A percentile compares a stretch with the other conserved stretches of the same genome.
Evolutionary conservation across 331 rosid species (phyloP).

Genomic region (Acacia concinna): DNA sequence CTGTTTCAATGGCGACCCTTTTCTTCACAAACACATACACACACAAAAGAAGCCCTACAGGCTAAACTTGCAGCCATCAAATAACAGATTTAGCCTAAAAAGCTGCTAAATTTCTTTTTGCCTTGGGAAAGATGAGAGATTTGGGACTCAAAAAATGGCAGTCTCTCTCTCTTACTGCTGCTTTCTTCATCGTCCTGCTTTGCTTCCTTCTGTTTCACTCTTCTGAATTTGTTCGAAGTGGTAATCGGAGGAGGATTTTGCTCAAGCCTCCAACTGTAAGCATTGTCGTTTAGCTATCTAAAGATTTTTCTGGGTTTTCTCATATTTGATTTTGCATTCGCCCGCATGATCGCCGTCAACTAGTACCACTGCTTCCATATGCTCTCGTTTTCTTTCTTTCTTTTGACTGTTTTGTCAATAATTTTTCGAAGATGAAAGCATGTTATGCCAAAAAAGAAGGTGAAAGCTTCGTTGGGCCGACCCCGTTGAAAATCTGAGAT

Average conservation of each 20-base stretch:
- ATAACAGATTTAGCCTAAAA: background rate
- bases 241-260: background rate
- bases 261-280: constrained; percentile 22
- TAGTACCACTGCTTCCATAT: background rate
- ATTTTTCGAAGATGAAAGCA: background rate
- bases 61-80: constrained; percentile 1
- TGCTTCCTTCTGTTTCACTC: constrained; percentile 21
- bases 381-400: background rate
- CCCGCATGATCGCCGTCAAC: background rate
- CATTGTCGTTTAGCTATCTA: background rate
- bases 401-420: background rate
- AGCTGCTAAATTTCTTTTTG: background rate
- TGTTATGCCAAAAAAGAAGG: background rate
- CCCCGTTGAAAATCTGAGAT: background rate
- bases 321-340: background rate
- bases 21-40: background rate
- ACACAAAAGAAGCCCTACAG: background rate
- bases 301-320: background rate
- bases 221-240: background rate
- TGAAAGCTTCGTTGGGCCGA: background rate
- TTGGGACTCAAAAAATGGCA: background rate
- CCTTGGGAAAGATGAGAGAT: constrained; percentile 3
- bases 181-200: constrained; percentile 1
- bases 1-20: background rate
- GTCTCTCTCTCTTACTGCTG: background rate